Conservation (phyloP, 139 green algal species). For the Deuterostichococcus epilithicus region DNA sequence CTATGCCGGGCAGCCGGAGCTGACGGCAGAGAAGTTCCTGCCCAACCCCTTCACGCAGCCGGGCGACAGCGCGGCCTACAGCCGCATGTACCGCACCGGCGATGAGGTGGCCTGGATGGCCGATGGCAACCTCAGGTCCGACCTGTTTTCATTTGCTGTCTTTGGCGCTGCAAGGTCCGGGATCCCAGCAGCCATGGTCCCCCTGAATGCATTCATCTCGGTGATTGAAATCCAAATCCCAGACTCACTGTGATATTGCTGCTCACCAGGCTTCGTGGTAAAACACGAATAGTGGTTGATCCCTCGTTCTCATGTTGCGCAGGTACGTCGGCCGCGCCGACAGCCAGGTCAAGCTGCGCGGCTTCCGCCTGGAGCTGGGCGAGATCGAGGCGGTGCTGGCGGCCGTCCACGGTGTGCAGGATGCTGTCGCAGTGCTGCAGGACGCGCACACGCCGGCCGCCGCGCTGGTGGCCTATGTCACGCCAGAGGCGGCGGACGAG, state of each 20-base stretch:
- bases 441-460: constrained; percentile 3
- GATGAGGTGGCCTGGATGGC: constrained; percentile 32
- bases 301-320: too few relatives aligned
- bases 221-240: too few relatives aligned
- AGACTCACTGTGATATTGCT: too few relatives aligned
- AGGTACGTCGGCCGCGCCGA: background rate
- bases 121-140: too few relatives aligned
- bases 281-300: too few relatives aligned
- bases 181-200: too few relatives aligned
- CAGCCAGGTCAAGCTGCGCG: constrained; percentile 53
- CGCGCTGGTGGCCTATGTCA: constrained; percentile 19
- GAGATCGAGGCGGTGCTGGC: constrained; percentile 48
- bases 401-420: constrained; percentile 8
- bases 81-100: constrained; percentile 22
- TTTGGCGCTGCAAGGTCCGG: too few relatives aligned
- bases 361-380: constrained; percentile 55
- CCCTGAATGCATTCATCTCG: too few relatives aligned
- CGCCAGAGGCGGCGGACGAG: background rate
- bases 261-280: too few relatives aligned
- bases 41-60: constrained; percentile 34
- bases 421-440: constrained; percentile 4
- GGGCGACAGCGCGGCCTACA: constrained; percentile 20
- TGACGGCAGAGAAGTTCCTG: constrained; percentile 40
- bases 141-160: too few relatives aligned
- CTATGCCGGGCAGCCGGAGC: constrained; percentile 31